Base-by-base conservation (phyloP, 2,329 filamentous ascomycete species). In the Sphaerulina musiva region DNA sequence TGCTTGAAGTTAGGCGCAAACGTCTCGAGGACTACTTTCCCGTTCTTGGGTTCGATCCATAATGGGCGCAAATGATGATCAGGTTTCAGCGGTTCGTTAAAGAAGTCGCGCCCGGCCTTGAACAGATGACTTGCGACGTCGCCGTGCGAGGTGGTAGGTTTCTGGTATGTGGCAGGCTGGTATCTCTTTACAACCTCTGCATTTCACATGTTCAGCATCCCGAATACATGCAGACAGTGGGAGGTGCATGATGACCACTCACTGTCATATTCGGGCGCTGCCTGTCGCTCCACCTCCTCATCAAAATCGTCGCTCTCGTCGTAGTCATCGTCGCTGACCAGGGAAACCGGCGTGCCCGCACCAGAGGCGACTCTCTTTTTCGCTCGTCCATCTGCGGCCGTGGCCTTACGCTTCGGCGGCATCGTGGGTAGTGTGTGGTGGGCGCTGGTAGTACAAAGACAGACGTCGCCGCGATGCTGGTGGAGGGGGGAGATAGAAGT, bases 1-100 rank as follows among this genome's bases (percentile, higher is more conserved):
- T 91, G 86, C 54, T 86, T 81, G 54, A 92, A 90, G 53, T 93
- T 77, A 2, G 91, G 87, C 49, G 88, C 92, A 74, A 96, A 97
- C 64, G 90, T 95, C 76, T 98, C 92, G 42, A 97, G 78, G 31
- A 95, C 93, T 67, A 97, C 93, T 59, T 86, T 84, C 36, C 88
- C 90, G 68, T 87, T 88, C 45, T 85, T 77, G 2, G 90, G 88
- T 69, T 96, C 90, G 63, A 98, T 93, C 89, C 90, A 97, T 56
- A 97, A 79, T 12, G 93, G 93, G 12, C 93, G 85, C 66, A 91
- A 89, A 59, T 85, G 82, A 74, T 95, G 90, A 70, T 97, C 92
- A 3, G 86, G 82, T 72, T 96, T 97, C 61, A 96, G 76, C 38
- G 82, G 77, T 38, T 95, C 78, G 61, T 86, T 86, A 46, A 88